A percentile compares a stretch with the other conserved stretches of the same genome.
These are phyloP conservation scores for Vaccinium macrocarpon DNA, from an alignment of 148 eudicot species.

Conservation along the genomic window DNA sequence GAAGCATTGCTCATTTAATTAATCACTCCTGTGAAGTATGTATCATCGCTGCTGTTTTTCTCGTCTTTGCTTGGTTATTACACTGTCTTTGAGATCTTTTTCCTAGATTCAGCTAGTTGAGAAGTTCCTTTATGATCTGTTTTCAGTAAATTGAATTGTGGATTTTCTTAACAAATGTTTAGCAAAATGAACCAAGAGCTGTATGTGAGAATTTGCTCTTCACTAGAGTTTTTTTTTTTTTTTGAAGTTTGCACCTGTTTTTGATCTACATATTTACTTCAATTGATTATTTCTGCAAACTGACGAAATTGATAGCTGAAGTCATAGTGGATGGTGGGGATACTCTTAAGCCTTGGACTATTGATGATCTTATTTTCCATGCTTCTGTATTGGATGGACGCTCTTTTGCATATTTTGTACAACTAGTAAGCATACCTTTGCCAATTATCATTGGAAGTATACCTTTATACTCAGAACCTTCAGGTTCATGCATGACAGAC, in stretches of 20 bases:
- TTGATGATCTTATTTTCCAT: background rate
- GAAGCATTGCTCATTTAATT: constrained; percentile 97
- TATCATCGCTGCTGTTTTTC: background rate
- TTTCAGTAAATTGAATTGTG: background rate
- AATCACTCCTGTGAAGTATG: constrained; percentile 97
- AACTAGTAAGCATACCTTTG: background rate
- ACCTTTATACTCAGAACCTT: background rate
- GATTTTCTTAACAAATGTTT: background rate
- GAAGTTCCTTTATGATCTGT: background rate
- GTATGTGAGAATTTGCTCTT: background rate
- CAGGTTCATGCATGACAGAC: background rate
- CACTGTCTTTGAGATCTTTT: background rate
- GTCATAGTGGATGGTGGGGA: background rate
- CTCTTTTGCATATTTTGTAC: background rate
- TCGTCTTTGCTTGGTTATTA: background rate
- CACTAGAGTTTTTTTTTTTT: background rate
- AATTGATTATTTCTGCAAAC: constrained; percentile 6
- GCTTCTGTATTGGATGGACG: background rate
- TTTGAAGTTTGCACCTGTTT: background rate
- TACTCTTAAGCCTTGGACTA: background rate
- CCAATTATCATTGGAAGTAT: background rate
- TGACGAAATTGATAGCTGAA: background rate
- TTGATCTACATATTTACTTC: background rate
- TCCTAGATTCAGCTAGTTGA: background rate
- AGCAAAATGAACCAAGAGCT: background rate